Evolutionary conservation across 2,329 filamentous ascomycete species (phyloP).

Genomic region (Penicillium freii): DNA sequence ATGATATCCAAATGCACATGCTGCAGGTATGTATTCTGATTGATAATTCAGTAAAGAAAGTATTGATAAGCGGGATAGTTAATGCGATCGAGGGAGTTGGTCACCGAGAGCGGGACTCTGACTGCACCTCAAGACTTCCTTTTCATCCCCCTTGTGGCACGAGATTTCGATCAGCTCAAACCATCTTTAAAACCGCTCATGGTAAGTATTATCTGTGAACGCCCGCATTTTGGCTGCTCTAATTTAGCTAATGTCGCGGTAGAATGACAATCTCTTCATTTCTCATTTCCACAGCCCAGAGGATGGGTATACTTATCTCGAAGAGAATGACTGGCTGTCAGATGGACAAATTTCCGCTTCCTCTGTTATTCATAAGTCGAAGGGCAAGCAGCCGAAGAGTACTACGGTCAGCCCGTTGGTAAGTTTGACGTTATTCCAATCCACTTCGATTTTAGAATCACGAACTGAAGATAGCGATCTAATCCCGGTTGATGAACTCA

Average conservation of each 20-base stretch:
- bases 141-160: constrained; percentile 68
- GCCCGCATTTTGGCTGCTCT: not conserved
- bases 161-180: constrained; percentile 31
- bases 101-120: constrained; percentile 71
- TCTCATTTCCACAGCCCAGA: constrained; percentile 76
- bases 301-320: constrained; percentile 72
- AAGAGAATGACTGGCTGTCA: constrained; percentile 53
- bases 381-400: constrained; percentile 16
- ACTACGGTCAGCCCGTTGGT: constrained; percentile 28
- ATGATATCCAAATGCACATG: constrained; percentile 77
- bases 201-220: constrained; percentile 25
- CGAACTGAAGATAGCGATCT: constrained; percentile 1
- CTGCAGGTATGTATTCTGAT: constrained; percentile 49
- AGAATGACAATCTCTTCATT: constrained; percentile 82
- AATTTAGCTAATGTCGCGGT: not conserved
- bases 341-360: constrained; percentile 37
- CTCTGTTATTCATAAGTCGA: constrained; percentile 37
- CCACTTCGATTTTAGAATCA: not conserved
- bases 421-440: not conserved
- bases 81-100: constrained; percentile 74
- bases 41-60: not conserved
- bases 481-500: not conserved
- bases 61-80: constrained; percentile 55
- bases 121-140: constrained; percentile 74
- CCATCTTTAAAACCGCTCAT: constrained; percentile 43